Conservation (phyloP, 441 rosid species). For the Viola pubescens region DNA sequence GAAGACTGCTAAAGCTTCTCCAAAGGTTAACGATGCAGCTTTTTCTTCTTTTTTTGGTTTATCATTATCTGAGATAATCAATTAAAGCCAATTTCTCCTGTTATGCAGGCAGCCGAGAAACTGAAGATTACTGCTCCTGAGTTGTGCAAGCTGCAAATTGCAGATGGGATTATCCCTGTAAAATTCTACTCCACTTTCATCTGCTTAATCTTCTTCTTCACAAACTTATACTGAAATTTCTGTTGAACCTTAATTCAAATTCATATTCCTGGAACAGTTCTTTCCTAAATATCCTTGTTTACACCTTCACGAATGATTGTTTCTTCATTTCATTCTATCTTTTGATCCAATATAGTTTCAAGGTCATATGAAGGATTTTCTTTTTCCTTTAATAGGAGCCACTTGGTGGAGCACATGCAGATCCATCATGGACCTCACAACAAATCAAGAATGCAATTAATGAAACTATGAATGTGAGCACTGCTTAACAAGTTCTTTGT, state of each 20-base stretch:
- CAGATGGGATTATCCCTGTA: conserved; percentile 86
- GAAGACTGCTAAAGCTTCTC: conserved; percentile 81
- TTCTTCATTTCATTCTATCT: conserved; percentile 14
- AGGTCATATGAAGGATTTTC: conserved; percentile 13
- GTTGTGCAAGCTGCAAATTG: conserved; percentile 57
- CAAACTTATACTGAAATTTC: background rate
- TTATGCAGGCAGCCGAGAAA: conserved; percentile 77
- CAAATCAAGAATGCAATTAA: conserved; percentile 67
- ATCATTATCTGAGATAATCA: conserved; percentile 13
- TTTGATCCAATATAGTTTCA: conserved; percentile 12
- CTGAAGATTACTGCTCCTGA: conserved; percentile 73
- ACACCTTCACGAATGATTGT: conserved; percentile 8
- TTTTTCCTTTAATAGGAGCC: conserved; percentile 53
- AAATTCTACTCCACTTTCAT: conserved; percentile 17
- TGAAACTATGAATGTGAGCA: conserved; percentile 61
- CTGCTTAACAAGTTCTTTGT: conserved; percentile 9
- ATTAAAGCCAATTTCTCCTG: conserved; percentile 6
- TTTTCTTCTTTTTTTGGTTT: conserved; percentile 9
- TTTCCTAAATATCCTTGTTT: background rate
- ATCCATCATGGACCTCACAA: conserved; percentile 70
- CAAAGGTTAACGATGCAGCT: conserved; percentile 47
- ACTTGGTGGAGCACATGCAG: conserved; percentile 88
- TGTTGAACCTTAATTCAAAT: conserved; percentile 6
- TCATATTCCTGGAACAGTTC: background rate
- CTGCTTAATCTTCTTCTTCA: background rate